Base-by-base conservation (phyloP, 768 basidiomycete species). In the Leccinum ochraceum region DNA sequence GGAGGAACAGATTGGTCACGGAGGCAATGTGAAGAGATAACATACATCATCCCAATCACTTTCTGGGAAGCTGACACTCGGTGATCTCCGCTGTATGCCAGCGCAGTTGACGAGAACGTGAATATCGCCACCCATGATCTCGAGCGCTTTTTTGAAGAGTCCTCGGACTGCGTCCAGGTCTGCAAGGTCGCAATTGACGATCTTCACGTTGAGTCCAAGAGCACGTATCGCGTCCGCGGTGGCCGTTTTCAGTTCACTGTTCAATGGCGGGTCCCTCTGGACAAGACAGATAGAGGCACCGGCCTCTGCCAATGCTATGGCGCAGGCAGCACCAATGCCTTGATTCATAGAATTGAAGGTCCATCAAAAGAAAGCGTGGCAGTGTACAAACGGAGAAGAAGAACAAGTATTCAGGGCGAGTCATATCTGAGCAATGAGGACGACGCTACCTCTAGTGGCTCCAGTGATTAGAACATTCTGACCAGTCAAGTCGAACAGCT, bases 401-500 rank as follows among this genome's bases (percentile, higher is more conserved):
- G 30, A 54, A 59, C 49, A 54, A 59, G 37, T 54, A 71, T 62
- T 69, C 66, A 60, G 26, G 52, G 42, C 59, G 42, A 54, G 60
- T 37, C 26, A 51, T 28, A 50, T 54, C 20, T 9, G 37, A 54
- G 56, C 56, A 71, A 63, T 60, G 63, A 66, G 42, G 68, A 74
- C 76, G 68, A 74, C 77, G 62, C 72, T 72, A 89, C 90, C 91
- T 74, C 91, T 80, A 24, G 89, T 86, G 34, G 87, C 89, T 62
- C 92, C 92, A 42, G 92, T 94, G 69, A 94, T 83, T 75, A 94
- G 86, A 37, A 83, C 89, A 59, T 83, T 88, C 69, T 86, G 79
- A 60, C 85, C 84, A 3, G 75, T 70, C 68, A 94, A 83, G 59
- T 83, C 81, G 75, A 93, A 93, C 54, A 94, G 83, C 39, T 79